Evolutionary conservation across 441 rosid species (phyloP), one percentile per base, ranked within the genome.

Genomic region (Iberis amara): DNA sequence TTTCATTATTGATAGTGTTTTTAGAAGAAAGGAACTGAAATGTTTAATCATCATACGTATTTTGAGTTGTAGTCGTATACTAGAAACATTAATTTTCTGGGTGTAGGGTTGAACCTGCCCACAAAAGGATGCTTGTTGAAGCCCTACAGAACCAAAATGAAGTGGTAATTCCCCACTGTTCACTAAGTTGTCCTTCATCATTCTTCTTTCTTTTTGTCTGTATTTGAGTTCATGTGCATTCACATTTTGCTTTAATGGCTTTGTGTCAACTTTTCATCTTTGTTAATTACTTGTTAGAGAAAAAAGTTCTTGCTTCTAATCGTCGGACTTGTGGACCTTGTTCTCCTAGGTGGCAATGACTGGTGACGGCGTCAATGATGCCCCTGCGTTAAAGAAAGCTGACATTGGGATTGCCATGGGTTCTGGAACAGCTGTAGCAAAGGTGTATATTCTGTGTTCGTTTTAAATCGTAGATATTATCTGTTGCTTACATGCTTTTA

Each of bases 391-490:
- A 36, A 92, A 85, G 81, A 92, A 89, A 79, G 97, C 99, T 59
- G 82, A 92, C 71, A 92, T 92, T 59, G 99, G 99, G 62, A 80
- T 92, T 73, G 99, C 99, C 45, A 92, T 92, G 97, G 99, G 99
- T 64, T 92, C 99, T 68, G 99, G 97, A 74, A 92, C 97, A 61
- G 96, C 97, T 47, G 99, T 89, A 72, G 99, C 99, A 40, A 92
- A 89, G 97, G 99, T 92, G 75, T 31, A 28, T 14, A 15, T 39
- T 52, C n/a, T 50, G 36, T 37, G 30, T 55, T 47, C 51, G 13
- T 18, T 18, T 18, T 11, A 35, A 46, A 27, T 26, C 41, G 18
- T 61, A 23, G 12, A 6, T 43, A 59, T 46, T 24, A 26, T 47
- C 3, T 43, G 36, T 40, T 50, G 26, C 14, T 36, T 40, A 18